Evolutionary conservation across 164 flowering plant genomes (phyloP).

Genomic region (Platanus orientalis): DNA sequence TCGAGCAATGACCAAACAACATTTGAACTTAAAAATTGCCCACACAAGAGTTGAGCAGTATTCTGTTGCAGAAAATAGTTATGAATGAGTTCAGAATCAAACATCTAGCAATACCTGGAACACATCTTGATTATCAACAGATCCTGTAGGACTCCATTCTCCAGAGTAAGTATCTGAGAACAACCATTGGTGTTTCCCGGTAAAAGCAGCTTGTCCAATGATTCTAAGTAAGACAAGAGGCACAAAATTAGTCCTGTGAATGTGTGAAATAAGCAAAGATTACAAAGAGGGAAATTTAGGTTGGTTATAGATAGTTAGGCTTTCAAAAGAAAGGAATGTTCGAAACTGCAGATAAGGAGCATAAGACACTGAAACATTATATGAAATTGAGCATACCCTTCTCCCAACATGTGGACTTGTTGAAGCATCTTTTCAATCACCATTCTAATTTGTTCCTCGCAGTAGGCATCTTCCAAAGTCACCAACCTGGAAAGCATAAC

Average conservation of each 20-base stretch:
- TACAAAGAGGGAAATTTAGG: background rate
- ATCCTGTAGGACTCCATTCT: conserved; percentile 25
- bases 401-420: conserved; percentile 50
- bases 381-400: conserved; percentile 87
- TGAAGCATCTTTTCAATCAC: conserved; percentile 49
- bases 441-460: conserved; percentile 41
- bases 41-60: conserved; percentile 1
- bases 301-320: background rate
- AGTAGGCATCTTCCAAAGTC: conserved; percentile 62
- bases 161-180: conserved; percentile 35
- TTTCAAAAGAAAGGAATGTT: background rate
- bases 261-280: conserved; percentile 3
- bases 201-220: conserved; percentile 66
- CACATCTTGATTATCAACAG: conserved; percentile 21
- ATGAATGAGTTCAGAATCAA: background rate
- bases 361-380: background rate
- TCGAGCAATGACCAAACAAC: background rate
- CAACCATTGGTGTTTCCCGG: conserved; percentile 61
- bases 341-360: conserved; percentile 1
- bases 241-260: conserved; percentile 9
- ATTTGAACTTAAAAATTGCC: background rate
- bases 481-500: conserved; percentile 44
- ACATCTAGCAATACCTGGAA: conserved; percentile 36
- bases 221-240: conserved; percentile 27
- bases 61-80: background rate